Evolutionary conservation across 2,329 filamentous ascomycete genomes (phyloP), one percentile per base, ranked within the genome.

Genomic region (Ampelomyces quisqualis): DNA sequence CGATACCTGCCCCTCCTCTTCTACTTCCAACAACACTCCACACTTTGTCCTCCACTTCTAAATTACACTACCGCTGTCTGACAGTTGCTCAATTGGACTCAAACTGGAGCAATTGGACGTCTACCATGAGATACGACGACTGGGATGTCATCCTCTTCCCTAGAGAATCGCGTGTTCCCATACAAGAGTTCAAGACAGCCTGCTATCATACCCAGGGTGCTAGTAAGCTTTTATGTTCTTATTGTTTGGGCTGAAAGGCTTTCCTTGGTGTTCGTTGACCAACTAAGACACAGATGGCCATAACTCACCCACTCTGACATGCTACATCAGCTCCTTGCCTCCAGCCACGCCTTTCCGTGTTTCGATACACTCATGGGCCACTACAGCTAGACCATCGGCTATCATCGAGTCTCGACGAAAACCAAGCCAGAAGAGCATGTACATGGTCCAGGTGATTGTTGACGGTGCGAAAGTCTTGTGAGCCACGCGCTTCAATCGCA

Each of bases 61-160:
- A 18, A 21, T 35, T 20, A 18, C 34, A 40, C 38, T 31, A 28
- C 14, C 40, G 29, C 35, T 48, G 33, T 26, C 55, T 49, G 40
- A 32, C 44, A 51, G 45, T 47, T 51, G 45, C 47, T 43, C 41
- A 43, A 43, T 51, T 51, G 46, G 47, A 47, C 39, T 43, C 31
- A 36, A 40, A 41, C 47, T 14, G 34, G 38, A 43, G 33, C 45
- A 48, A 39, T 49, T 44, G 38, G 30, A 47, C 43, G 43, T 47
- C 57, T 67, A 76, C 56, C 48, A 94, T 95, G 89, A 83, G 88
- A 44, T 94, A 86, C 75, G 80, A 88, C 55, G 82, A 88, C 59
- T 94, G 88, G 89, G 89, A 95, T 59, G 79, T 93, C 40, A 79
- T 94, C 29, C 74, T 94, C 47, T 94, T 94, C 64, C 84, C 87